These are phyloP conservation scores for Candida boidinii DNA, from an alignment of 805 yeast genomes.

Conservation along the genomic window DNA sequence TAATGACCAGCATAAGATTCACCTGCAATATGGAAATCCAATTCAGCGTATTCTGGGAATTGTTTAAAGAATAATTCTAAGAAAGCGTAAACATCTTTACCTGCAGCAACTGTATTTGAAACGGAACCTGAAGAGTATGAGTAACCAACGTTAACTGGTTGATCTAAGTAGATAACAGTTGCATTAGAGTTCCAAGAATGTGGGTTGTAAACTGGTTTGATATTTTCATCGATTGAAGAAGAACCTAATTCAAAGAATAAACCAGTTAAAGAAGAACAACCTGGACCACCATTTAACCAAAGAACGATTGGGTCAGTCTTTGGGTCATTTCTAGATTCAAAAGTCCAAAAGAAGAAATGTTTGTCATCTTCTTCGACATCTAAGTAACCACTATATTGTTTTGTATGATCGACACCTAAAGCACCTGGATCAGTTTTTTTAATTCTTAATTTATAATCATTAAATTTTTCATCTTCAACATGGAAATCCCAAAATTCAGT, in stretches of 20 bases:
- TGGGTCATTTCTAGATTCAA: slow-evolving; percentile 88
- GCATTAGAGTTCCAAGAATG: slow-evolving; percentile 91
- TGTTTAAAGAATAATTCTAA: slow-evolving; percentile 74
- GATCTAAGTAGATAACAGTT: slow-evolving; percentile 83
- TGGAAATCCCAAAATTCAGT: slow-evolving; percentile 26
- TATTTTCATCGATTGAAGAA: slow-evolving; percentile 53
- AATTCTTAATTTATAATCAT: slow-evolving; percentile 41
- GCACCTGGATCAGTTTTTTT: slow-evolving; percentile 38
- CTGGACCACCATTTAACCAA: slow-evolving; percentile 96
- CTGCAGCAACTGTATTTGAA: slow-evolving; percentile 71
- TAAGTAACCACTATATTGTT: slow-evolving; percentile 68
- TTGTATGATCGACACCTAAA: slow-evolving; percentile 52
- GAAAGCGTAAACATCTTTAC: slow-evolving; percentile 79
- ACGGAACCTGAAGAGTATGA: slow-evolving; percentile 65
- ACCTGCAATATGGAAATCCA: slow-evolving; percentile 71
- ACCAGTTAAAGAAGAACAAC: slow-evolving; percentile 89
- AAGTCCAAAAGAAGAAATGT: slow-evolving; percentile 89
- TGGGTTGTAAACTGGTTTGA: slow-evolving; percentile 71
- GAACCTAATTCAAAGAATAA: slow-evolving; percentile 91
- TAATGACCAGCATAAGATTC: slow-evolving; percentile 84
- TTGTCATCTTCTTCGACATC: slow-evolving; percentile 64
- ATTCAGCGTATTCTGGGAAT: slow-evolving; percentile 61
- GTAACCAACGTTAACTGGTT: slow-evolving; percentile 90
- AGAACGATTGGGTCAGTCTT: slow-evolving; percentile 73
- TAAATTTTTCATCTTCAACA: slow-evolving; percentile 27